Evolutionary conservation across 225 moss, liverwort and hornwort genomes (phyloP), one percentile per base, ranked within the genome.

Genomic region (Rhytidiadelphus loreus): DNA sequence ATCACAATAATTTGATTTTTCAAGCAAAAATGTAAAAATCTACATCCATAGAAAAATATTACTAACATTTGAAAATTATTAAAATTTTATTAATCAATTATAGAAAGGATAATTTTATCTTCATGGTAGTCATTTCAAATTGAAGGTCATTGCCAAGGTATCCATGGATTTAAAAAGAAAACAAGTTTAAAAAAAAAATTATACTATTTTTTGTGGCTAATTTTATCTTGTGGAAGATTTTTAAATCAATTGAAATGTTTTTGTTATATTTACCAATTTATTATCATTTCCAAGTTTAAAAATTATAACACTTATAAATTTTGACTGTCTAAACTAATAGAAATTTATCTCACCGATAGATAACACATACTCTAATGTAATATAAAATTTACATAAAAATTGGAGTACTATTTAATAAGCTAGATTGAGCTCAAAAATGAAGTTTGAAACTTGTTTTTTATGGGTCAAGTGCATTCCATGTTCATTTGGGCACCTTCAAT

Each of bases 161-260:
- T 72, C 17, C 24, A 6, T 16, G 29, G 5, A 43, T 43, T 8
- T 28, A 16, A 70, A 7, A 24, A 63, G 24, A 11, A 71, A 70
- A 25, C 1, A 71, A 43, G 1, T 41, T 41, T 7, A 22, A 12
- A 6, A 21, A n/a, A 26, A 5, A 44, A 16, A 9, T 26, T 70
- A 41, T 16, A 26, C 26, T 39, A 43, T 71, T 26, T 2, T 71
- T 26, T 8, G 16, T 39, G 26, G 0, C 26, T 43, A 43, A 12
- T 32, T 50, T 1, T 32, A 29, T 0, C 9, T 32, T 21, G 2
- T 5, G 2, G 3, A 50, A 3, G 44, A 20, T 7, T 0, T 43
- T 12, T 12, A 4, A 6, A 50, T 4, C 4, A 50, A 75, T 11
- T 50, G 2, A 32, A 33, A 18, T 12, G 0, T 73, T 73, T 29